Evolutionary conservation across 495 filamentous ascomycete species (phyloP).

Genomic region (Penicillium ochrochloron): DNA sequence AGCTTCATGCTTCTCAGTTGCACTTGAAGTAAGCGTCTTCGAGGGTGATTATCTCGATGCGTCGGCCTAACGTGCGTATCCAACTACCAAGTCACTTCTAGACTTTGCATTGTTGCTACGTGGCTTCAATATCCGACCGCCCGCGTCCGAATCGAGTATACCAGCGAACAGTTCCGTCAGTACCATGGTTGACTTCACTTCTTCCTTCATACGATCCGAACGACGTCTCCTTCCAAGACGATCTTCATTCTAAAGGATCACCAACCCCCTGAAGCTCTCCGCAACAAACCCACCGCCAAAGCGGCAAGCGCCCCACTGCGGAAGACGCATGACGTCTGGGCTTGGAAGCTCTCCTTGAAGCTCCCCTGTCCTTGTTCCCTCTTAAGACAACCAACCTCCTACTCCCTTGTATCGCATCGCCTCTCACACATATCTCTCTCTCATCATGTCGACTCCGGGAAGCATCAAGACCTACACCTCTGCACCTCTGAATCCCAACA

Average conservation of each 20-base stretch:
- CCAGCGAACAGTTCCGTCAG: not conserved
- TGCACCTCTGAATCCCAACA: conserved; percentile 58
- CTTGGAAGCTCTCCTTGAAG: conserved; percentile 23
- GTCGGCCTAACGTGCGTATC: not conserved
- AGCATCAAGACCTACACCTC: conserved; percentile 64
- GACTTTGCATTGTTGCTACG: conserved; percentile 8
- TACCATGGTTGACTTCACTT: not conserved
- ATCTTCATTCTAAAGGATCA: not conserved
- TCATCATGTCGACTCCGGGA: conserved; percentile 50
- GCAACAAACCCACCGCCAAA: conserved; percentile 6
- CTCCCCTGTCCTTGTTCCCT: conserved; percentile 13
- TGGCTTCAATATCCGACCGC: conserved; percentile 1
- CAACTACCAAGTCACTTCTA: not conserved
- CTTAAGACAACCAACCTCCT: not conserved
- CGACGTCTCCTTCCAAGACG: not conserved
- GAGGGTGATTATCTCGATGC: not conserved
- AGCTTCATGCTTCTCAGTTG: no score
- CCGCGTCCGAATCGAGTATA: not conserved
- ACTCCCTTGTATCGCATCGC: not conserved
- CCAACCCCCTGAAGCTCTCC: conserved; percentile 10
- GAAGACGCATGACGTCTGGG: conserved; percentile 33
- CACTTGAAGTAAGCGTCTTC: no score
- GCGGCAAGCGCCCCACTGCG: conserved; percentile 27
- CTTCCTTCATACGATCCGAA: not conserved
- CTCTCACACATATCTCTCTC: not conserved